A percentile compares a stretch with the other conserved stretches of the same genome.
Conservation (phyloP, 176 grass and related monocot species). For the Aegilops tauschii region DNA sequence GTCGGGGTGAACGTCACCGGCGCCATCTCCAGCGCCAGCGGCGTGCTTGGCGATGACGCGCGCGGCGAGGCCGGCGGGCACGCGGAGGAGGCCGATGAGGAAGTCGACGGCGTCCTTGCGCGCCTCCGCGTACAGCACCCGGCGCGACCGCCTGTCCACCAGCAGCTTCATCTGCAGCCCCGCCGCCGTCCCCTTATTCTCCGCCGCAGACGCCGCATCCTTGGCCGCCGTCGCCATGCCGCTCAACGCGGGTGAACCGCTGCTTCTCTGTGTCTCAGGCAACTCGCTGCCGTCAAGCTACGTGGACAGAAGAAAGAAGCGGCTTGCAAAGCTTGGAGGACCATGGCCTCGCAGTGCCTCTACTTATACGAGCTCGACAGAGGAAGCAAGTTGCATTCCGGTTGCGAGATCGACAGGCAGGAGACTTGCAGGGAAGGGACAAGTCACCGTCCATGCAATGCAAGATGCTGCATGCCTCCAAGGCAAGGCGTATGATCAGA, state of each 20-base stretch:
- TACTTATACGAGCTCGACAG: constrained; percentile 12
- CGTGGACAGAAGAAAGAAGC: background rate
- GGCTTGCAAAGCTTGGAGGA: background rate
- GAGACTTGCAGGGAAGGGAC: constrained; percentile 19
- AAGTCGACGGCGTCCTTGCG: constrained; percentile 71
- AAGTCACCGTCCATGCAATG: background rate
- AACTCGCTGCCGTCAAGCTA: background rate
- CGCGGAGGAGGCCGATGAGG: constrained; percentile 62
- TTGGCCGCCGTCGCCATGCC: constrained; percentile 12
- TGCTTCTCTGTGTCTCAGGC: background rate
- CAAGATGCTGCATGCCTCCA: background rate
- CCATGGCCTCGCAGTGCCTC: background rate
- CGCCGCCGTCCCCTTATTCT: background rate
- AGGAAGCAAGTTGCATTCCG: background rate
- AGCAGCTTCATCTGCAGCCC: constrained; percentile 61
- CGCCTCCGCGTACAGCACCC: constrained; percentile 63
- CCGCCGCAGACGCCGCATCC: background rate
- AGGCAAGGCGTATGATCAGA: background rate
- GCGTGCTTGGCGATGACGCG: constrained; percentile 35
- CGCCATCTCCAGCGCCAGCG: background rate
- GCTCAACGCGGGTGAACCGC: background rate
- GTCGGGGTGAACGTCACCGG: background rate
- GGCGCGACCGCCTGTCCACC: constrained; percentile 51
- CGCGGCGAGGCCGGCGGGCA: constrained; percentile 50
- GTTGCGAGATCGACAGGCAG: background rate